A percentile compares a stretch with the other conserved stretches of the same genome.
These are phyloP conservation scores for Thermothielavioides terrestris DNA, from an alignment of 495 filamentous ascomycete genomes.

Conservation along the genomic window DNA sequence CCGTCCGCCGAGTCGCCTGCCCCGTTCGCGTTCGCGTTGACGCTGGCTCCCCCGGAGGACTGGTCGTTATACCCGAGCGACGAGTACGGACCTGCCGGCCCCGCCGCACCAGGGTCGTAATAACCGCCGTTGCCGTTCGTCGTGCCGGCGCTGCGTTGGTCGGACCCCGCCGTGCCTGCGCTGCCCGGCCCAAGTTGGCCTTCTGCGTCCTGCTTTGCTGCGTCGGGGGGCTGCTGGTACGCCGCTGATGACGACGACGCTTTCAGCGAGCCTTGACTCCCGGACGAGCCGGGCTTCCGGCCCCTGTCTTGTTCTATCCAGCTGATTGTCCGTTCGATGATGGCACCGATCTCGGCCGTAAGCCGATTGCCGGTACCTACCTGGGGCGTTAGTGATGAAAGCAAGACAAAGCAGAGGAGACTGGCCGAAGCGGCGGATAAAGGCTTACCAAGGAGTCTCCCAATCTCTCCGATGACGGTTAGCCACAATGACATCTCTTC, in stretches of 20 bases:
- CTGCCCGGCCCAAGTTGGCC: neutral
- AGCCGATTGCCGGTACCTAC: constrained; percentile 30
- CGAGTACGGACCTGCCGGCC: constrained; percentile 16
- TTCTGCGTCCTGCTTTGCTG: neutral
- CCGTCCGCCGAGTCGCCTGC: constrained; percentile 11
- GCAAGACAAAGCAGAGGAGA: neutral
- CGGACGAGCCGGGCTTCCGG: constrained; percentile 13
- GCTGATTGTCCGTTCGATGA: constrained; percentile 35
- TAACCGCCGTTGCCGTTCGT: constrained; percentile 22
- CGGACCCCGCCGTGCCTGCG: neutral
- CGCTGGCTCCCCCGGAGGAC: neutral
- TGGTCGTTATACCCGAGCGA: constrained; percentile 15
- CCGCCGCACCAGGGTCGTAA: constrained; percentile 14
- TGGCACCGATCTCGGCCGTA: constrained; percentile 29
- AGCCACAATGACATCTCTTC: constrained; percentile 64
- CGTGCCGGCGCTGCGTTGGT: constrained; percentile 9
- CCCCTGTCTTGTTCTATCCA: constrained; percentile 39
- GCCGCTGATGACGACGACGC: constrained; percentile 8
- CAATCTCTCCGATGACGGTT: constrained; percentile 56
- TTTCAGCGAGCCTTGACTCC: constrained; percentile 4
- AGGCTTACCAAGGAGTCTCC: constrained; percentile 51
- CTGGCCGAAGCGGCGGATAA: too few species aligned
- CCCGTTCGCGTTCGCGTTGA: constrained; percentile 24
- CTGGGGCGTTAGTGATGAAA: neutral
- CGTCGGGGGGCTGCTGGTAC: constrained; percentile 2